Percentiles rank a stretch among this genome's conserved stretches.
Conservation (phyloP, 257 asterid genomes). For the Ophiorrhiza pumila region DNA sequence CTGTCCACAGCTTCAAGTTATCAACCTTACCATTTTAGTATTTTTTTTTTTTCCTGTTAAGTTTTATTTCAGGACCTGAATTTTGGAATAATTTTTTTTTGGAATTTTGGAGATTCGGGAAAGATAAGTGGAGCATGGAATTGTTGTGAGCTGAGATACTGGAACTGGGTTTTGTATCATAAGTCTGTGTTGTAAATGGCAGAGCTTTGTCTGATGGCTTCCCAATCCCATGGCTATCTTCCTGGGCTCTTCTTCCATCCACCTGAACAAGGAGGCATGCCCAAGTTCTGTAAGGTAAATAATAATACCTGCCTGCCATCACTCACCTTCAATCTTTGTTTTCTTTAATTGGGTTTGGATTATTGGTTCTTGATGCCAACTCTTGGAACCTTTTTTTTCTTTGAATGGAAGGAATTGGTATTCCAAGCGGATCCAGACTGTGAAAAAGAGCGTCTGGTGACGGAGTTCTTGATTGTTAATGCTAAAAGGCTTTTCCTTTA, state of each 20-base stretch:
- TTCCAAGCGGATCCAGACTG: neutral
- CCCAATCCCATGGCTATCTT: constrained; percentile 57
- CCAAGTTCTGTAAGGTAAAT: constrained; percentile 49
- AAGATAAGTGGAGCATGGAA: constrained; percentile 36
- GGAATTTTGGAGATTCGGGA: constrained; percentile 39
- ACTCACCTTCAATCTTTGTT: neutral
- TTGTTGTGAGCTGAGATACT: constrained; percentile 20
- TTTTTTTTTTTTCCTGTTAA: no score
- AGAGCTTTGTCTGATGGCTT: constrained; percentile 71
- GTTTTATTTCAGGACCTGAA: neutral
- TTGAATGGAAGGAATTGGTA: neutral
- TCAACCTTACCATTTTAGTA: no score
- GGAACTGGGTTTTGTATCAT: constrained; percentile 19
- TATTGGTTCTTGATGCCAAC: neutral
- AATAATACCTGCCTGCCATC: neutral
- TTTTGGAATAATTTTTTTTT: constrained; percentile 24
- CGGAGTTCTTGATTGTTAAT: neutral
- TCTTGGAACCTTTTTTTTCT: neutral
- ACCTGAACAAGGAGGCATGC: constrained; percentile 30
- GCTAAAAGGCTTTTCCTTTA: neutral
- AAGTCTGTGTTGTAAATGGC: constrained; percentile 39
- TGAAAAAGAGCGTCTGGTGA: neutral
- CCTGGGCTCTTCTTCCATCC: constrained; percentile 39
- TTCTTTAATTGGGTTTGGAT: neutral
- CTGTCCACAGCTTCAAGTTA: neutral